Conservation (phyloP, 495 filamentous ascomycete species). For the Daldinia concentrica region DNA sequence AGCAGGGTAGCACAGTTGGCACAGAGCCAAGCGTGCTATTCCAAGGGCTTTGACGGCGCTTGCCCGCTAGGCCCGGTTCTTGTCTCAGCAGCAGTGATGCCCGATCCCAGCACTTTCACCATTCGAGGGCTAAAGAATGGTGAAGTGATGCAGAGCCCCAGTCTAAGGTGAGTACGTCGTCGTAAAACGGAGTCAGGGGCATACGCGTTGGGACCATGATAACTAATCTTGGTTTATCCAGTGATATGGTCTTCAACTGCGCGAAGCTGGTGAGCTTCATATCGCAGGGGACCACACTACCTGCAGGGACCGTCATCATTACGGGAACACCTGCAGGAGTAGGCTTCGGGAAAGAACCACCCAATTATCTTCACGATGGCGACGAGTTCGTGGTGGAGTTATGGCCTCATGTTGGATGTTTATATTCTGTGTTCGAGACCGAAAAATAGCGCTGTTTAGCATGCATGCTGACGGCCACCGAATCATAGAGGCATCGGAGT, state of each 20-base stretch:
- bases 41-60: conserved; percentile 58
- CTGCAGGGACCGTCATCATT: conserved; percentile 56
- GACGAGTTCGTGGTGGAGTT: conserved; percentile 61
- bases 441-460: conserved; percentile 48
- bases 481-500: conserved; percentile 1
- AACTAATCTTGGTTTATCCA: conserved; percentile 31
- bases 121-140: conserved; percentile 58
- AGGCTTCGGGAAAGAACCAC: conserved; percentile 52
- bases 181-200: not conserved
- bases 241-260: conserved; percentile 59
- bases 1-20: conserved; percentile 54
- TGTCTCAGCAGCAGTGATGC: conserved; percentile 62
- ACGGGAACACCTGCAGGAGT: conserved; percentile 61
- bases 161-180: conserved; percentile 19
- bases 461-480: conserved; percentile 12
- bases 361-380: conserved; percentile 56
- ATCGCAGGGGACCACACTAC: conserved; percentile 60
- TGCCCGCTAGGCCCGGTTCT: conserved; percentile 63
- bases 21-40: conserved; percentile 59
- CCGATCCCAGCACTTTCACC: conserved; percentile 51
- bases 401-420: conserved; percentile 56
- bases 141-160: conserved; percentile 42
- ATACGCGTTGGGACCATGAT: conserved; percentile 5
- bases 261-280: conserved; percentile 57
- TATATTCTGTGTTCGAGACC: conserved; percentile 54